These are phyloP conservation scores for Penstemon eatonii DNA, from an alignment of 257 asterid species.

Conservation along the genomic window DNA sequence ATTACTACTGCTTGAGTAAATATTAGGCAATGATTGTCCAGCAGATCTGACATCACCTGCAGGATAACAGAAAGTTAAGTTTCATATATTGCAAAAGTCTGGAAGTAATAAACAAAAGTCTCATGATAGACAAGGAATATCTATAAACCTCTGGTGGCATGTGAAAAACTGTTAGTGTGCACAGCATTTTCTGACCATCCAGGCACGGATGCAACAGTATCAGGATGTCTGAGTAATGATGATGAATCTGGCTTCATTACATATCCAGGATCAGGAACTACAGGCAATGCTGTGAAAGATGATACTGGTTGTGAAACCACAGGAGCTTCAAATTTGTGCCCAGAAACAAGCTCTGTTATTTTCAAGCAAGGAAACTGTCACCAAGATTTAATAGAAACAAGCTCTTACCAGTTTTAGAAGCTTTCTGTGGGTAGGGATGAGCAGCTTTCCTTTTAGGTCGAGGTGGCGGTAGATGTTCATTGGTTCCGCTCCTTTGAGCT, in stretches of 20 bases:
- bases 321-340: slow-evolving; percentile 46
- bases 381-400: slow-evolving; percentile 4
- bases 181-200: slow-evolving; percentile 62
- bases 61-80: slow-evolving; percentile 23
- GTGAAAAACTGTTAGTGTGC: slow-evolving; percentile 43
- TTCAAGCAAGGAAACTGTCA: slow-evolving; percentile 16
- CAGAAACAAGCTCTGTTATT: slow-evolving; percentile 23
- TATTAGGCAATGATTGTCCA: slow-evolving; percentile 45
- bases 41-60: slow-evolving; percentile 54
- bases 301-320: slow-evolving; percentile 50
- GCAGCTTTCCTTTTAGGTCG: slow-evolving; percentile 95
- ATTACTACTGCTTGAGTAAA: slow-evolving; percentile 49
- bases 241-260: slow-evolving; percentile 48
- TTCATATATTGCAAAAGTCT: slow-evolving; percentile 14
- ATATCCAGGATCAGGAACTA: slow-evolving; percentile 53
- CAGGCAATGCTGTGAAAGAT: slow-evolving; percentile 49
- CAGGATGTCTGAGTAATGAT: slow-evolving; percentile 37
- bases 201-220: slow-evolving; percentile 48
- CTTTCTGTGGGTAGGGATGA: slow-evolving; percentile 96
- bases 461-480: slow-evolving; percentile 95
- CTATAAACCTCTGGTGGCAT: slow-evolving; percentile 50
- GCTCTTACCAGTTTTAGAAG: slow-evolving; percentile 60
- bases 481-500: slow-evolving; percentile 87
- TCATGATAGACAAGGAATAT: slow-evolving; percentile 6
- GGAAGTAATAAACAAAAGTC: slow-evolving; percentile 18